Conservation (phyloP, 2,329 filamentous ascomycete species). For the Alternaria ventricosa region DNA sequence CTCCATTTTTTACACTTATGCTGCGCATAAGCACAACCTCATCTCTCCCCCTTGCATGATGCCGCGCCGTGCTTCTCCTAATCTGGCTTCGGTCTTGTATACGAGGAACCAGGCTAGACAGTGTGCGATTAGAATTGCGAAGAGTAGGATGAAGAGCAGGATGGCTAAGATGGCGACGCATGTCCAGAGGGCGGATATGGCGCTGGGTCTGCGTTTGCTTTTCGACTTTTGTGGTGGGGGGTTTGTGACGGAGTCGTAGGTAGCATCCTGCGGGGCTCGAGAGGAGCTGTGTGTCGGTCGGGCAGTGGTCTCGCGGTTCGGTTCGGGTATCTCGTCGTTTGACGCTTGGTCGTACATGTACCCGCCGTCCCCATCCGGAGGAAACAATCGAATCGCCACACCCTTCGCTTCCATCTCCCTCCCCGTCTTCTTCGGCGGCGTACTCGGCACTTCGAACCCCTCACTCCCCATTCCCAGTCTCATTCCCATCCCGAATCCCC, state of each 20-base stretch:
- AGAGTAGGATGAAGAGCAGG: constrained; percentile 23
- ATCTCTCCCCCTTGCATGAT: constrained; percentile 39
- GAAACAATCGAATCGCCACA: neutral
- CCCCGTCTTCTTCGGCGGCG: neutral
- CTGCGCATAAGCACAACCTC: constrained; percentile 38
- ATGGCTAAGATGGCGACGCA: constrained; percentile 11
- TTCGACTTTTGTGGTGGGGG: neutral
- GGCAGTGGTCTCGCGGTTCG: neutral
- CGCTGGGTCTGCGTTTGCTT: neutral
- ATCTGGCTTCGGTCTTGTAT: constrained; percentile 36
- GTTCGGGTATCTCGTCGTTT: neutral
- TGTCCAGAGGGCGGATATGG: constrained; percentile 7
- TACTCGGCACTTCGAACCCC: constrained; percentile 7
- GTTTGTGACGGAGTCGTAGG: neutral
- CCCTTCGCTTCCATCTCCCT: neutral
- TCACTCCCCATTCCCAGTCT: neutral
- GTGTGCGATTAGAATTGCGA: constrained; percentile 34
- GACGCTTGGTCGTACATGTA: neutral
- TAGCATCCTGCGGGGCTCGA: accelerated
- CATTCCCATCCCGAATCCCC: neutral
- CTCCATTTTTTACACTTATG: neutral
- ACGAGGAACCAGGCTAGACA: constrained; percentile 38
- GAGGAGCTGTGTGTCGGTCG: neutral
- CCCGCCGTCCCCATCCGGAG: neutral
- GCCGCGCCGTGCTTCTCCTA: constrained; percentile 31